Evolutionary conservation across 2,329 filamentous ascomycete genomes (phyloP), one percentile per base, ranked within the genome.

Genomic region (Xylaria sp.): DNA sequence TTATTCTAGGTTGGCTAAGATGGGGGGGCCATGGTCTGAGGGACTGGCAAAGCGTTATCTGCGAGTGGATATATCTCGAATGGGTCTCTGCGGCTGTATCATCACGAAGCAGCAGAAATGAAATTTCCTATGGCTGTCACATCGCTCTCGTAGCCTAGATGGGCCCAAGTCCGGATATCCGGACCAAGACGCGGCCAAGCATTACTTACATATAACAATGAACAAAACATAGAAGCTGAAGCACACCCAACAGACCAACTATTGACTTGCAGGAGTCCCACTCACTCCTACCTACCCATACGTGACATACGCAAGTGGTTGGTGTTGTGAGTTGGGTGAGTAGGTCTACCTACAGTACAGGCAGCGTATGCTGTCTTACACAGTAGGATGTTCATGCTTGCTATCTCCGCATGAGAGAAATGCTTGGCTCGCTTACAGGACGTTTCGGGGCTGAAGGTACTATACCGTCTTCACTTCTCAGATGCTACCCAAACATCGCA

Each of bases 361-460:
- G 9, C 9, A 31, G 9, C 28, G 9, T 31, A 31, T 31, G 5
- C 28, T 9, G 28, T 31, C 28, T 31, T 31, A 31, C 28, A 31
- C 28, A 9, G 28, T 49, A 21, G 46, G 35, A 43, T 40, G 46
- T 31, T 28, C 43, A 46, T 40, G 31, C 52, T 21, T 25, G 21
- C 23, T 46, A 52, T 55, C 42, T 45, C 45, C 35, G 51, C 45
- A 61, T 61, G 45, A 21, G 50, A 46, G 40, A 47, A 28, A 57
- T 21, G 21, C 53, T 57, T 57, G 53, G 53, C 47, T 57, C 53
- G 53, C 40, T 61, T 57, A 57, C 31, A 61, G 28, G 4, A 31
- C 5, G 9, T 31, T 53, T 57, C 52, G 59, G 59, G 59, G 59
- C 53, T 61, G 53, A 61, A 61, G 33, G 37, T 49, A 60, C 42